Base-by-base conservation (phyloP, 2,329 filamentous ascomycete species). In the Aureobasidium vineae region DNA sequence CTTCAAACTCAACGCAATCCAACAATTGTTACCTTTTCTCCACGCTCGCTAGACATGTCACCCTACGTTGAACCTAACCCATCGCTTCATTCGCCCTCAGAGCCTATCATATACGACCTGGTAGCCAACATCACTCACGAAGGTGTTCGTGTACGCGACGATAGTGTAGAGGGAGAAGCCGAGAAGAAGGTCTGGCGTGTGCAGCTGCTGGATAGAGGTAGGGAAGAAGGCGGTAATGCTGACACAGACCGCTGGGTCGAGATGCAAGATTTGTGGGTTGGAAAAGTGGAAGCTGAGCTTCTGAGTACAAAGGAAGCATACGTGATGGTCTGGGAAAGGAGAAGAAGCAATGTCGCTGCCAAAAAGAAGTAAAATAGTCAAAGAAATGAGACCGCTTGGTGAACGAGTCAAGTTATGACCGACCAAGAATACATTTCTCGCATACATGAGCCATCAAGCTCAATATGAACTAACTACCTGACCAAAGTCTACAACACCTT, bases 161-260 rank as follows among this genome's bases (percentile, higher is more conserved):
- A 94, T 70, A 88, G 86, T 63, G 93, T 96, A 1, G 92, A 96
- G 63, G 93, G 94, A 54, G 93, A 92, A 71, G 91, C 88, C 52
- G 93, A 97, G 79, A 90, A 91, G 79, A 96, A 96, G 76, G 91
- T 92, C 15, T 99, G 95, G 93, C 92, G 96, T 76, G 92, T 92
- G 26, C 95, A 99, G 80, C 79, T 99, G 60, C 84, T 88, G 72
- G 91, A 97, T 75, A 89, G 91, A 74, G 74, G 72, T 21, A 68
- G 63, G 23, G 69, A 67, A 31, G 63, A 66, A 23, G 71, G 69
- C 57, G 63, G 63, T 40, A 52, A 63, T 19, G 89, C 87, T 28
- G 84, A 64, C 16, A 43, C 36, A 41, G 64, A 60, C 13, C 90
- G 96, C 76, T 99, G 95, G 95, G 86, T 96, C 63, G 90, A 96